Base-by-base conservation (phyloP, 768 basidiomycete species). In the Pleurotus sapidus region DNA sequence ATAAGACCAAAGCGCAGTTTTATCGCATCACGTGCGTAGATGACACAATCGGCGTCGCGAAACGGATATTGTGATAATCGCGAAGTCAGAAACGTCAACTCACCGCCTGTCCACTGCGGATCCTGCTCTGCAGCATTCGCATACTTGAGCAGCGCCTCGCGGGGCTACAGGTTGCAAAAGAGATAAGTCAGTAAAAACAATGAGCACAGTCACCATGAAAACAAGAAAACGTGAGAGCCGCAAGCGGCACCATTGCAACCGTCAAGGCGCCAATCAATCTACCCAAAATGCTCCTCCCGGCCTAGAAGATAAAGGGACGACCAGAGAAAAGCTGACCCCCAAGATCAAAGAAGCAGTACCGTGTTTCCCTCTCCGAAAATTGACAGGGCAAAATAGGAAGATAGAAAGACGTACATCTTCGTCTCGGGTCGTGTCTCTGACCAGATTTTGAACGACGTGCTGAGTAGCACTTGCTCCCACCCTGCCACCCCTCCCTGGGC, bases 391-490 rank as follows among this genome's bases (percentile, higher is more conserved):
- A 34, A 30, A 27, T 34, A 58, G 30, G 50, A 59, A 67, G 64
- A 61, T 34, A 55, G 51, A 43, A 64, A 15, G 55, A 92, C 95
- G 82, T 77, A 98, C 96, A 74, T 98, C 96, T 74, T 96, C 88
- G 75, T 93, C 93, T 64, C 94, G 76, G 43, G 91, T 90, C 60
- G 88, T 91, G 68, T 96, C 93, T 66, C 91, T 82, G 61, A 98
- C 93, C 70, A 98, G 74, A 68, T 93, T 91, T 73, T 97, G 95
- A 51, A 98, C 95, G 62, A 98, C 84, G 68, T 98, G 95, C 65
- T 98, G 95, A 49, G 94, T 98, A 15, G 96, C 96, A 74, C 93
- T 95, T 34, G 94, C 94, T 40, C 97, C 97, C 40, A 99, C 91
- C 40, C 97, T 78, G 54, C 97, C 97, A 18, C 97, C 97, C 65